These are phyloP conservation scores for Penicillium hordei DNA, from an alignment of 2,329 filamentous ascomycete genomes.

Conservation along the genomic window DNA sequence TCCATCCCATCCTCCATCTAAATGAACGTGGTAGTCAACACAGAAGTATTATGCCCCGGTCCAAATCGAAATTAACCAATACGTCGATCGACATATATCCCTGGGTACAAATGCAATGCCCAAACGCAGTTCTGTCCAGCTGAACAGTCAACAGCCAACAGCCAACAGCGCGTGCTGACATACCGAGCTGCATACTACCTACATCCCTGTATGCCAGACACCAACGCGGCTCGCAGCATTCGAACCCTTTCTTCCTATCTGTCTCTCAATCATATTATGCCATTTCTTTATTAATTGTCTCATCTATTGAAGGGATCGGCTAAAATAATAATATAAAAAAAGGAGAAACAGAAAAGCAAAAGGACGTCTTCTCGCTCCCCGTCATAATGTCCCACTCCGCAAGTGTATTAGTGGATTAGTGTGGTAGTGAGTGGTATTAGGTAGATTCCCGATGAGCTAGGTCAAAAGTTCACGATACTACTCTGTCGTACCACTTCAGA, in stretches of 20 bases:
- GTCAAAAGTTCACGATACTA: not conserved
- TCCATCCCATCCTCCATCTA: not conserved
- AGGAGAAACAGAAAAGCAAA: not conserved
- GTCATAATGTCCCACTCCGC: not conserved
- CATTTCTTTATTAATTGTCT: constrained; percentile 1
- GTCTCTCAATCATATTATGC: not conserved
- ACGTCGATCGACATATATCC: not conserved
- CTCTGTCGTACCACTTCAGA: not conserved
- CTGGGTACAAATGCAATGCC: constrained; percentile 1
- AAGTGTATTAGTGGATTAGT: not conserved
- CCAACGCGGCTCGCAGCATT: constrained; percentile 1
- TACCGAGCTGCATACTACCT: not conserved
- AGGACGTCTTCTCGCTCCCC: not conserved
- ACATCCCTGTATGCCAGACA: not conserved
- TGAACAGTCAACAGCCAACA: not conserved
- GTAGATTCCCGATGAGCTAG: not conserved
- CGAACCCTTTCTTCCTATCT: not conserved
- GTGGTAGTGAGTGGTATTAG: not conserved
- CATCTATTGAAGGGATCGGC: not conserved
- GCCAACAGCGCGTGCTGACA: not conserved
- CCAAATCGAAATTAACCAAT: not conserved
- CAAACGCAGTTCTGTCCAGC: constrained; percentile 6
- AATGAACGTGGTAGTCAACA: not conserved
- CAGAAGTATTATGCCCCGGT: not conserved
- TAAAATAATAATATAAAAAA: not conserved